Evolutionary conservation across 2,329 filamentous ascomycete species (phyloP).

Genomic region (Cordyceps cicadae): DNA sequence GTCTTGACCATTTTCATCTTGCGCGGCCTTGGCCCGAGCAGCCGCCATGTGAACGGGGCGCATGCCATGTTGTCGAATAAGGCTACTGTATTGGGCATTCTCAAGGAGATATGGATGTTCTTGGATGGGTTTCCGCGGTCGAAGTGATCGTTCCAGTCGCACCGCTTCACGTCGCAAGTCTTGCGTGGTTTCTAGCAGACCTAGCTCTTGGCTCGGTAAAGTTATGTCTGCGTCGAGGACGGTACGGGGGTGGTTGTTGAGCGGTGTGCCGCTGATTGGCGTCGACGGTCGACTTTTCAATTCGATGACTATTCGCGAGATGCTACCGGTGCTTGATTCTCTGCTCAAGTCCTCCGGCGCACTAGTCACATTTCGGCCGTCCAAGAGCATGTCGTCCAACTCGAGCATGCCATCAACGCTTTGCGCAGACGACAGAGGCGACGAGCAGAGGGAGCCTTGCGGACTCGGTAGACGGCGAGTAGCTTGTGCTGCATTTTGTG

Average conservation of each 20-base stretch:
- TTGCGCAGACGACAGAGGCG: constrained; percentile 26
- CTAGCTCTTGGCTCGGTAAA: constrained; percentile 10
- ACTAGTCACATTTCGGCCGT: background rate
- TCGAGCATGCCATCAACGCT: constrained; percentile 21
- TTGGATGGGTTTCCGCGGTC: constrained; percentile 53
- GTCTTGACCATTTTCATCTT: constrained; percentile 39
- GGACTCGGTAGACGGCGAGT: constrained; percentile 5
- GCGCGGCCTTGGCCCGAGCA: constrained; percentile 19
- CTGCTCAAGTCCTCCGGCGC: constrained; percentile 11
- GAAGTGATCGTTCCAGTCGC: constrained; percentile 40
- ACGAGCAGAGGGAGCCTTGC: constrained; percentile 19
- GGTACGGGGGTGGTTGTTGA: background rate
- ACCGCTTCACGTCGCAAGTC: constrained; percentile 20
- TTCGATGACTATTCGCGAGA: background rate
- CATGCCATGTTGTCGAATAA: constrained; percentile 46
- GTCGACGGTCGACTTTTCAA: background rate
- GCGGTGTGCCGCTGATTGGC: background rate
- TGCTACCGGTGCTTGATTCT: background rate
- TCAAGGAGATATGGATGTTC: constrained; percentile 52
- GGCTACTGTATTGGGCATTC: constrained; percentile 43
- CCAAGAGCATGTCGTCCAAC: constrained; percentile 15
- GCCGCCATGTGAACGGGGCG: constrained; percentile 40
- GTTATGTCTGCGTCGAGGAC: background rate
- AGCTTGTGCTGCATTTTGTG: constrained; percentile 18
- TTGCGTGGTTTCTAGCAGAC: background rate